Percentiles rank a stretch among this genome's conserved stretches.
Evolutionary conservation across 805 yeast genomes (phyloP).

Genomic region (Citeromyces matritensis): DNA sequence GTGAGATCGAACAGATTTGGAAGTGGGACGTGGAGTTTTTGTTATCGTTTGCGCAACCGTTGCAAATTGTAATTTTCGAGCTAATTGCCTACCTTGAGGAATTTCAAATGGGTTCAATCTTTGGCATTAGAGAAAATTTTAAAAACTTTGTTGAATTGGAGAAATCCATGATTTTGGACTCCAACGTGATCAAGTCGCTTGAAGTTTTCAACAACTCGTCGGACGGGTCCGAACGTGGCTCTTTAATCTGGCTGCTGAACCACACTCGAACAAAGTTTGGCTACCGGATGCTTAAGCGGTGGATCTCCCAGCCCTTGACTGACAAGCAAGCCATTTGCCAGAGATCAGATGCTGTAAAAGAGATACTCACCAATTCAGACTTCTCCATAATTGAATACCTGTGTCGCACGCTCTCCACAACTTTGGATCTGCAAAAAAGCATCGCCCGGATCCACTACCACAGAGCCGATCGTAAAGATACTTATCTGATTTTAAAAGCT

Average conservation of each 20-base stretch:
- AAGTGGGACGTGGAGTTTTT: neutral
- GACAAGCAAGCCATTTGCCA: conserved; percentile 34
- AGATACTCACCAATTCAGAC: conserved; percentile 23
- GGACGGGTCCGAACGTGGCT: conserved; percentile 40
- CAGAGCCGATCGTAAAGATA: conserved; percentile 41
- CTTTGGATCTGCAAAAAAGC: conserved; percentile 44
- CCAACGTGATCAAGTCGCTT: conserved; percentile 51
- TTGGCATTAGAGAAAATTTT: conserved; percentile 35
- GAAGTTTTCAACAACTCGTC: conserved; percentile 65
- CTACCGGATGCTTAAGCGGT: conserved; percentile 40
- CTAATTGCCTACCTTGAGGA: conserved; percentile 41
- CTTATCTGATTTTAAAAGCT: conserved; percentile 34
- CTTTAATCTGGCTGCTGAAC: conserved; percentile 67
- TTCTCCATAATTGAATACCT: conserved; percentile 17
- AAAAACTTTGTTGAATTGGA: conserved; percentile 29
- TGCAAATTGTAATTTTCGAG: conserved; percentile 19
- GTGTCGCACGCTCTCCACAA: conserved; percentile 12
- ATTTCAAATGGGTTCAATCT: conserved; percentile 43
- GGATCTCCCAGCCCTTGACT: conserved; percentile 67
- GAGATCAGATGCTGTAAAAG: conserved; percentile 49
- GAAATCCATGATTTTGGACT: conserved; percentile 41
- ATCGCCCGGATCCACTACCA: conserved; percentile 46
- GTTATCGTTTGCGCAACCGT: neutral
- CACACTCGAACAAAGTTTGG: conserved; percentile 77
- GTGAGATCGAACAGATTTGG: neutral